Conservation (phyloP, 2,329 filamentous ascomycete genomes). For the Penicillium sp. region DNA sequence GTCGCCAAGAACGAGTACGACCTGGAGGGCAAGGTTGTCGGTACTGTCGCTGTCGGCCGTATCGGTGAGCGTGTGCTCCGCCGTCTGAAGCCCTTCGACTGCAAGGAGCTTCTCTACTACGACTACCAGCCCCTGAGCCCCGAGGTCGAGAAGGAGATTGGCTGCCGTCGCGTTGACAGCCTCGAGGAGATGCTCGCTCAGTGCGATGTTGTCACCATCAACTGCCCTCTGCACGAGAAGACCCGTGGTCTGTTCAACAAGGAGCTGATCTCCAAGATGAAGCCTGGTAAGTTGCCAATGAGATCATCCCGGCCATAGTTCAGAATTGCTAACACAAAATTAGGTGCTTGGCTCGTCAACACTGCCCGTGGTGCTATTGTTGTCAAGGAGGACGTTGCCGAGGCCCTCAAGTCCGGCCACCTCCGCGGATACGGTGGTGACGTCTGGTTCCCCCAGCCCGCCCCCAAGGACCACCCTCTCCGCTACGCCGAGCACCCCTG, state of each 20-base stretch:
- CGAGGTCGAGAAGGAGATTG: constrained; percentile 93
- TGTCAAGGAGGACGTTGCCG: constrained; percentile 98
- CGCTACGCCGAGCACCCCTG: constrained; percentile 92
- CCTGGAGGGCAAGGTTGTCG: constrained; percentile 94
- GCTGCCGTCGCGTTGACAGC: constrained; percentile 80
- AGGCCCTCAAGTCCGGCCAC: constrained; percentile 86
- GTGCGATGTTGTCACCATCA: constrained; percentile 98
- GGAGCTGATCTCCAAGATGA: constrained; percentile 98
- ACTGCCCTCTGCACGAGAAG: constrained; percentile 99
- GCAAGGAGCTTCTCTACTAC: constrained; percentile 99
- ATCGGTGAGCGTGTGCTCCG: constrained; percentile 98
- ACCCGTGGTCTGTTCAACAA: constrained; percentile 97
- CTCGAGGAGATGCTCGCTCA: constrained; percentile 92
- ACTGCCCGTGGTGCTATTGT: constrained; percentile 98
- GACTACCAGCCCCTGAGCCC: constrained; percentile 93
- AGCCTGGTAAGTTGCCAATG: constrained; percentile 61
- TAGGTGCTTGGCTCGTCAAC: constrained; percentile 86
- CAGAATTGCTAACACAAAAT: neutral
- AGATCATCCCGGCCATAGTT: neutral
- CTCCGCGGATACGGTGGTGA: constrained; percentile 52
- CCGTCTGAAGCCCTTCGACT: constrained; percentile 95
- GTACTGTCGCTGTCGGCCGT: constrained; percentile 94
- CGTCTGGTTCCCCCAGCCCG: constrained; percentile 94
- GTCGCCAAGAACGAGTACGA: constrained; percentile 99
- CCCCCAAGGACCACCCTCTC: constrained; percentile 87